Conservation (phyloP, 257 asterid species). For the Solanum phureja region DNA sequence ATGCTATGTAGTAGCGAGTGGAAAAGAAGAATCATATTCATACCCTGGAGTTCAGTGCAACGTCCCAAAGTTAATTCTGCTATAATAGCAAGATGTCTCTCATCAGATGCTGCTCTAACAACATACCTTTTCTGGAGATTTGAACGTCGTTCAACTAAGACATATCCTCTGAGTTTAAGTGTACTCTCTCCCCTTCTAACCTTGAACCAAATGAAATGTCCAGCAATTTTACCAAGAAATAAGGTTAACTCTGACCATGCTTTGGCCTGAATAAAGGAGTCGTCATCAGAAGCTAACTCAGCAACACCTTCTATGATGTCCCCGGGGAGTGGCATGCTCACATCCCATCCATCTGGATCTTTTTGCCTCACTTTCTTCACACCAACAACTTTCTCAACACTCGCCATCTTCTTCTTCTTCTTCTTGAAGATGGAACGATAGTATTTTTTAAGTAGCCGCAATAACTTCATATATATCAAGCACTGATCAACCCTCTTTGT, state of each 20-base stretch:
- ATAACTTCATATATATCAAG: not conserved
- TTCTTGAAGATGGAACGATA: not conserved
- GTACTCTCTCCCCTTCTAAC: conserved; percentile 36
- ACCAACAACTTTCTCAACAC: conserved; percentile 21
- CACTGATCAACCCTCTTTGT: not conserved
- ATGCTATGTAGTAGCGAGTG: not conserved
- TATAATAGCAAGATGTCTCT: conserved; percentile 39
- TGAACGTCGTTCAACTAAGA: conserved; percentile 15
- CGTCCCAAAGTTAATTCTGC: conserved; percentile 35
- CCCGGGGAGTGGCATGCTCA: conserved; percentile 43
- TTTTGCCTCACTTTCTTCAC: conserved; percentile 38
- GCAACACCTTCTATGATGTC: conserved; percentile 43
- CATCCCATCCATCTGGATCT: conserved; percentile 34
- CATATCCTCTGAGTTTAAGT: conserved; percentile 25
- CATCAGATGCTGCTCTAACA: conserved; percentile 37
- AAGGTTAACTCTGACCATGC: conserved; percentile 23
- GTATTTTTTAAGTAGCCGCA: not conserved
- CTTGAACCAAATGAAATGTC: conserved; percentile 29
- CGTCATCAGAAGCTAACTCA: conserved; percentile 9
- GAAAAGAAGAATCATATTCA: not conserved
- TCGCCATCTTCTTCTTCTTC: conserved; percentile 4
- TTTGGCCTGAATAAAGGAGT: conserved; percentile 23
- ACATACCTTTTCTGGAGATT: conserved; percentile 30
- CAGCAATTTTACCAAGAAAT: conserved; percentile 21
- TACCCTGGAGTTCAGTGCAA: conserved; percentile 45